Conservation (phyloP, 106 monocot genomes). For the Chionographis japonica region DNA sequence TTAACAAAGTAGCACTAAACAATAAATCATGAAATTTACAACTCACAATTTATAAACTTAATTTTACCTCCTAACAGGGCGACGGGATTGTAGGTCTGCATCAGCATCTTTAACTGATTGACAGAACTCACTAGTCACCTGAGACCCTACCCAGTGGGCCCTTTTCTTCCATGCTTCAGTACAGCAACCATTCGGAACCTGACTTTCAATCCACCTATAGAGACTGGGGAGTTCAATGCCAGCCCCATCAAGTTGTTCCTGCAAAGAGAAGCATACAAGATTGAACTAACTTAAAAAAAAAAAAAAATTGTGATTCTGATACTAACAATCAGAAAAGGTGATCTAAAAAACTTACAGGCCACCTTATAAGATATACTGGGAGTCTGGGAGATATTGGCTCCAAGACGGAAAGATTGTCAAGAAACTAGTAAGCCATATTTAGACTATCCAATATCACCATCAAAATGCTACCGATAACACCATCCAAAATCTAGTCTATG, state of each 20-base stretch:
- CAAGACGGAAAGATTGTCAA: too few species aligned
- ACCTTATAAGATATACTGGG: too few species aligned
- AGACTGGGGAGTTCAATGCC: conserved; percentile 87
- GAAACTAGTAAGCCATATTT: too few species aligned
- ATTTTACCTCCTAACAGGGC: conserved; percentile 65
- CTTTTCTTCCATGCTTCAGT: conserved; percentile 96
- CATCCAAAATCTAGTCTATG: too few species aligned
- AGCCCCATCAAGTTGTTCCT: conserved; percentile 99
- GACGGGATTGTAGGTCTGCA: conserved; percentile 59
- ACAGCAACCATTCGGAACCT: conserved; percentile 62
- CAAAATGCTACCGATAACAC: too few species aligned
- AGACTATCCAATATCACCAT: too few species aligned
- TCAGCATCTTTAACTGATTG: conserved; percentile 73
- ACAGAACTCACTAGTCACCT: conserved; percentile 48
- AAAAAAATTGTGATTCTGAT: neutral
- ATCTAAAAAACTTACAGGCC: too few species aligned
- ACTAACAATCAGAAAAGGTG: neutral
- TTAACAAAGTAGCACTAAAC: neutral
- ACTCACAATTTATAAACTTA: neutral
- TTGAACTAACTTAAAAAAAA: too few species aligned
- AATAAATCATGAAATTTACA: neutral
- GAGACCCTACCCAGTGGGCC: conserved; percentile 81
- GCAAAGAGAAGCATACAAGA: conserved; percentile 11
- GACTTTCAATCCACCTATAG: conserved; percentile 81
- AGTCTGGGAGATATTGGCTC: too few species aligned